Evolutionary conservation across 768 basidiomycete genomes (phyloP), one percentile per base, ranked within the genome.

Genomic region (Agaricus blazei): DNA sequence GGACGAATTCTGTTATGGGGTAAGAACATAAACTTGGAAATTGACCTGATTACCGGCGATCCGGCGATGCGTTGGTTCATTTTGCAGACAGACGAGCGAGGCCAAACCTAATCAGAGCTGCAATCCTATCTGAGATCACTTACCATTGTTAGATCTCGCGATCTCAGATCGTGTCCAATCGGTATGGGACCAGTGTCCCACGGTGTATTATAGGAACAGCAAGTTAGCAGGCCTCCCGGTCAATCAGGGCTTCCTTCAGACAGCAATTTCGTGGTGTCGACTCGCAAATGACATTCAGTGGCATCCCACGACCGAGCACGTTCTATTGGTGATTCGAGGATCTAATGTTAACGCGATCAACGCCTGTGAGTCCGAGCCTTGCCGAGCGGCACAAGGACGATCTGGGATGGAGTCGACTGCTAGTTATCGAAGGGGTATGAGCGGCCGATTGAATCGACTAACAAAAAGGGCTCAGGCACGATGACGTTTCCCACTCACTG

Each of bases 401-500:
- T 27, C 48, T 50, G n/a, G 28, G 40, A 48, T 8, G 34, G 54
- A 56, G 26, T 47, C 52, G 49, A 45, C 44, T 11, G 11, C 34
- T 34, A 19, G 19, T 19, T 44, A 54, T 56, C 51, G 48, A 48
- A 46, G 50, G 50, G 40, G 49, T 24, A 48, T 59, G 50, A 52
- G 55, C 51, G 44, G 47, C 51, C 55, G 46, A 53, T 59, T 48
- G 45, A 58, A 46, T 41, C 52, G 28, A 34, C 44, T 55, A 40
- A 48, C 51, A 41, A 55, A 53, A 59, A 52, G 57, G 56, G 60
- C 57, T 63, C 65, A 67, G 66, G 68, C 64, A 71, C 67, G 47
- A 51, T 38, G 52, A 47, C 23, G 14, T 26, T 48, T 74, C 70
- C 62, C 73, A 72, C 66, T 64, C 56, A 60, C 56, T 38, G 51